Percentiles rank a stretch among this genome's conserved stretches.
Evolutionary conservation across 225 moss, liverwort and hornwort genomes (phyloP).

Genomic region (Rhytidiadelphus loreus): DNA sequence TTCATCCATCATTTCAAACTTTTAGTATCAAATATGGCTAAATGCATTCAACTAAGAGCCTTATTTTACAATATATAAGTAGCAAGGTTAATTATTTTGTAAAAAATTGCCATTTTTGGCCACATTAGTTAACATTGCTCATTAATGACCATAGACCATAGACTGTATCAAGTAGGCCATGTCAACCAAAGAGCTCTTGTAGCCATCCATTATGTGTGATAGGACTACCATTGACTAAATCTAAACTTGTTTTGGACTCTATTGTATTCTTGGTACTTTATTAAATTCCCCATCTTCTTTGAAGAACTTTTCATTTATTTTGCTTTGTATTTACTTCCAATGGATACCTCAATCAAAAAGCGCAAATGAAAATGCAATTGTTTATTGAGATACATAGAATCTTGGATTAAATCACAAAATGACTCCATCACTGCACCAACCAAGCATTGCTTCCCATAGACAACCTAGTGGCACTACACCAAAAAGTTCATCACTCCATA

Average conservation of each 20-base stretch:
- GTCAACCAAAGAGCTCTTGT: background rate
- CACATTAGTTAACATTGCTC: background rate
- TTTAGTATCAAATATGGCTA: background rate
- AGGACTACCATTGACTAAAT: background rate
- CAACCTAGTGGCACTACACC: too few species aligned
- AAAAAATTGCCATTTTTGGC: background rate
- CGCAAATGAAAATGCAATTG: background rate
- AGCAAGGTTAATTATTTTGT: background rate
- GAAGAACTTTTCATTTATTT: background rate
- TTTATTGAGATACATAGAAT: background rate
- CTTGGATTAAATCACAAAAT: background rate
- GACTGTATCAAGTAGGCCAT: fast-evolving
- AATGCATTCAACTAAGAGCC: background rate
- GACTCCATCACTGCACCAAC: background rate
- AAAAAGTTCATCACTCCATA: background rate
- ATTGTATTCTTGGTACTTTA: background rate
- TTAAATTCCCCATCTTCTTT: background rate
- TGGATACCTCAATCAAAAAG: background rate
- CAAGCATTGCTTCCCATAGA: background rate
- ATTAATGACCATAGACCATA: background rate
- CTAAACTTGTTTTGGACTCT: background rate
- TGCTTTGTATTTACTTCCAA: background rate
- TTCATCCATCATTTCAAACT: background rate
- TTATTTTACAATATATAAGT: background rate
- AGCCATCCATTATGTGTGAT: fast-evolving